Evolutionary conservation across 1,139 yeast genomes (phyloP).

Genomic region (Geotrichum siamense): DNA sequence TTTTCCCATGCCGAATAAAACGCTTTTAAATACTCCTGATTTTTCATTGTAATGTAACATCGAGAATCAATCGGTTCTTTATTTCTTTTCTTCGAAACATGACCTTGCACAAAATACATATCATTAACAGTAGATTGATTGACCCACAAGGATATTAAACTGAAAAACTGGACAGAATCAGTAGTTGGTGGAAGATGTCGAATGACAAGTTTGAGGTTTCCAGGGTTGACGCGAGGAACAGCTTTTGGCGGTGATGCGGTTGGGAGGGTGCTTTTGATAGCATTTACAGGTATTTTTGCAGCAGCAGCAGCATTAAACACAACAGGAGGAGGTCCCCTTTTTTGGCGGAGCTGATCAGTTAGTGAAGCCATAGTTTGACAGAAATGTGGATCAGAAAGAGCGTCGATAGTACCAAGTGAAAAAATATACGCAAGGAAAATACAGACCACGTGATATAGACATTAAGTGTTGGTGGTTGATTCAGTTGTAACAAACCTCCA

Average conservation of each 20-base stretch:
- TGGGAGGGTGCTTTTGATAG: conserved; percentile 4
- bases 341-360: conserved; percentile 3
- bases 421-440: too few species aligned
- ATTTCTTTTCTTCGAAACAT: conserved; percentile 24
- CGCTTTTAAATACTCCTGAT: conserved; percentile 14
- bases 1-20: conserved; percentile 21
- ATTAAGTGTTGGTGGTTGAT: too few species aligned
- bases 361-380: conserved; percentile 6
- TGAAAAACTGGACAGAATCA: conserved; percentile 29
- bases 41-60: conserved; percentile 23
- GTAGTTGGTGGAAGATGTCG: conserved; percentile 38
- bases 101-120: conserved; percentile 37
- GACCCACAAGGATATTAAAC: conserved; percentile 22
- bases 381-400: too few species aligned
- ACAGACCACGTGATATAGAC: too few species aligned
- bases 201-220: conserved; percentile 31
- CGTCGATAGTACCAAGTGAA: too few species aligned
- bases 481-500: too few species aligned
- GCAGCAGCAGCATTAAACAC: conserved; percentile 1
- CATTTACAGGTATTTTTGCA: too few species aligned
- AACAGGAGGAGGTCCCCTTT: conserved; percentile 3
- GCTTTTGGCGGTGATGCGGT: neutral
- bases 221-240: conserved; percentile 6
- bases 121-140: conserved; percentile 23
- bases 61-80: conserved; percentile 21